phyloP scores from a whole-genome alignment of 1,284 basidiomycete species.

The Irpex sp. region DNA sequence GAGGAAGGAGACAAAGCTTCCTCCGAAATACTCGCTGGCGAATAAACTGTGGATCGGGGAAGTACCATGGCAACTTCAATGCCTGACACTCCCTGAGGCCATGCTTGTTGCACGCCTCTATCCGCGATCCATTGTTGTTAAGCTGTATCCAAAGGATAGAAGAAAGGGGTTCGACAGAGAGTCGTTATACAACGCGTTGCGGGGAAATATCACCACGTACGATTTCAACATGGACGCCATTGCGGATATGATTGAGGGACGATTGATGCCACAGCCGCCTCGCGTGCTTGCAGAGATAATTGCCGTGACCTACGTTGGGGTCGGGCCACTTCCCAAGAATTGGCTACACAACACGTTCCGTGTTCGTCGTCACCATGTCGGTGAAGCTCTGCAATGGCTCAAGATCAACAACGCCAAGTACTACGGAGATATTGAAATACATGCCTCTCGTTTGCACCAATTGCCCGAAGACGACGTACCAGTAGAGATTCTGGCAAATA shows the following conservation, averaged over 20 bases:
- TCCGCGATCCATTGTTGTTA: slow-evolving; percentile 28
- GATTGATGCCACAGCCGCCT: slow-evolving; percentile 28
- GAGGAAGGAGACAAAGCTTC: neutral
- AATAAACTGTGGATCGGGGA: slow-evolving; percentile 28
- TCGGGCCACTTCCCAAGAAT: slow-evolving; percentile 21
- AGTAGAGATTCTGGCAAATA: slow-evolving; percentile 19
- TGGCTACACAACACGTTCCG: slow-evolving; percentile 22
- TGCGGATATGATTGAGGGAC: slow-evolving; percentile 26
- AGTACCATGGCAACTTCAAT: slow-evolving; percentile 18
- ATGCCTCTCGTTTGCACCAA: slow-evolving; percentile 14
- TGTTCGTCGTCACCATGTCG: slow-evolving; percentile 20
- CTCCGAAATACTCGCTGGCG: slow-evolving; percentile 21
- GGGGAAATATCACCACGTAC: slow-evolving; percentile 33
- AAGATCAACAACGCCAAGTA: slow-evolving; percentile 33
- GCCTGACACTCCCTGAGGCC: slow-evolving; percentile 25
- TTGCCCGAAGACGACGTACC: slow-evolving; percentile 33
- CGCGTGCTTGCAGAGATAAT: slow-evolving; percentile 28
- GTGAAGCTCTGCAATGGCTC: slow-evolving; percentile 20
- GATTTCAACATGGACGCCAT: slow-evolving; percentile 22
- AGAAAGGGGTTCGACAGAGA: neutral
- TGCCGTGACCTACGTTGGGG: slow-evolving; percentile 31
- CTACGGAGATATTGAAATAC: slow-evolving; percentile 27
- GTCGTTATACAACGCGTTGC: slow-evolving; percentile 24
- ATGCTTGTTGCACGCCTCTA: slow-evolving; percentile 25
- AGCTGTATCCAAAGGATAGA: slow-evolving; percentile 22